Conservation (phyloP, 768 basidiomycete species). For the Fomitopsis pulvina region DNA sequence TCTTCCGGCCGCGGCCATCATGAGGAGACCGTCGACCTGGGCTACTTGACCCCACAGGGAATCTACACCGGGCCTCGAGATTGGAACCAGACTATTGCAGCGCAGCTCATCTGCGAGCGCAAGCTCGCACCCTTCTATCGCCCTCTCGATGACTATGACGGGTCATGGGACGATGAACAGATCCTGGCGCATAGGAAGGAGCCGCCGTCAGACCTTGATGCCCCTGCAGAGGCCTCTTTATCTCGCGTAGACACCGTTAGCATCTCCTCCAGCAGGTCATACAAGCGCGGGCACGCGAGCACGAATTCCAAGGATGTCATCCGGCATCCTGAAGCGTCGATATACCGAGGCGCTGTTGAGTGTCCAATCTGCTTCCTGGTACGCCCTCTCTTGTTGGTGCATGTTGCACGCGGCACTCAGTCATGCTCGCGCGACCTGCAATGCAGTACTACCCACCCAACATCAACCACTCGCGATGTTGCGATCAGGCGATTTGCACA, state of each 20-base stretch:
- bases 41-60: constrained; percentile 74
- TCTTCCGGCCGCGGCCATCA: constrained; percentile 70
- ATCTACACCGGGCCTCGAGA: constrained; percentile 81
- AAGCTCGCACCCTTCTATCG: constrained; percentile 94
- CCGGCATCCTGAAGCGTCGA: constrained; percentile 63
- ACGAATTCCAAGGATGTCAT: constrained; percentile 50
- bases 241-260: constrained; percentile 38
- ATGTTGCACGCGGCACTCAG: constrained; percentile 14
- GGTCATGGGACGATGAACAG: constrained; percentile 83
- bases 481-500: constrained; percentile 97
- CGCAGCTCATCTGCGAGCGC: constrained; percentile 82
- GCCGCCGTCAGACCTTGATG: constrained; percentile 41
- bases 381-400: constrained; percentile 27
- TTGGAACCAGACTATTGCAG: constrained; percentile 85
- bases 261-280: constrained; percentile 21
- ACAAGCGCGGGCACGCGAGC: constrained; percentile 29
- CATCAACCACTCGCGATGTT: constrained; percentile 96
- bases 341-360: constrained; percentile 83
- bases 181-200: constrained; percentile 79
- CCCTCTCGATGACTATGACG: constrained; percentile 89
- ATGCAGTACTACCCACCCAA: constrained; percentile 92
- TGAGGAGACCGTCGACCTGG: constrained; percentile 82
- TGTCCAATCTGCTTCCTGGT: constrained; percentile 99
- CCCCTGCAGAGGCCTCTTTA: constrained; percentile 31
- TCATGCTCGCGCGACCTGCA: constrained; percentile 1